Conservation (phyloP, 495 filamentous ascomycete genomes). For the Xylaria acuta region DNA sequence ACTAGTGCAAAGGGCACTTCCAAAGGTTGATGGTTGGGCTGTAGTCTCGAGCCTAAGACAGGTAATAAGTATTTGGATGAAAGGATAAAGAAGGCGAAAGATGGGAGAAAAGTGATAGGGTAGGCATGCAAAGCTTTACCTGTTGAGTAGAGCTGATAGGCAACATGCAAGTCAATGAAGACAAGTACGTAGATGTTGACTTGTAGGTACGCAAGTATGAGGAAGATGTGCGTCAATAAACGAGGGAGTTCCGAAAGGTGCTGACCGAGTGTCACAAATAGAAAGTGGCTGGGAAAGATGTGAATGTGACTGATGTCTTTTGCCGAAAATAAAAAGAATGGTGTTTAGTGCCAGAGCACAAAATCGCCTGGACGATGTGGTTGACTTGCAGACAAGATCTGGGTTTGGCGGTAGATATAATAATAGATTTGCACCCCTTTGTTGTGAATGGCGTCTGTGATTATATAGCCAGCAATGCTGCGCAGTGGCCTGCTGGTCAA, state of each 20-base stretch:
- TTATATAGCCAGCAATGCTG: background rate
- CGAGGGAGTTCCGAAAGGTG: background rate
- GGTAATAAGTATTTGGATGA: background rate
- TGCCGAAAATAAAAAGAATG: background rate
- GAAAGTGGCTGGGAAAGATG: background rate
- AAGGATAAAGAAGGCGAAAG: background rate
- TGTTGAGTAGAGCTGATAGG: background rate
- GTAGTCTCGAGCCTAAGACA: background rate
- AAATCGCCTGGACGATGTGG: constrained; percentile 8
- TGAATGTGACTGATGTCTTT: background rate
- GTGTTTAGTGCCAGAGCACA: constrained; percentile 11
- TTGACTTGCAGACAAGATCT: constrained; percentile 4
- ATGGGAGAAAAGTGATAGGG: background rate
- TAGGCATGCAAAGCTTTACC: background rate
- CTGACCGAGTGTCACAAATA: background rate
- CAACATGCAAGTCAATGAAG: background rate
- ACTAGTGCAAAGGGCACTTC: background rate
- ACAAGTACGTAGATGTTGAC: background rate
- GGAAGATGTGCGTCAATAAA: background rate
- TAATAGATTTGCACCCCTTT: constrained; percentile 11
- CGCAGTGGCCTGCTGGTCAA: constrained; percentile 19
- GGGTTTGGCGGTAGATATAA: background rate
- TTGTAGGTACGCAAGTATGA: background rate
- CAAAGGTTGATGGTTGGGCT: background rate
- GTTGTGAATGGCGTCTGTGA: background rate